Base-by-base conservation (phyloP, 2,329 filamentous ascomycete species). In the Dactylellina haptotyla region DNA sequence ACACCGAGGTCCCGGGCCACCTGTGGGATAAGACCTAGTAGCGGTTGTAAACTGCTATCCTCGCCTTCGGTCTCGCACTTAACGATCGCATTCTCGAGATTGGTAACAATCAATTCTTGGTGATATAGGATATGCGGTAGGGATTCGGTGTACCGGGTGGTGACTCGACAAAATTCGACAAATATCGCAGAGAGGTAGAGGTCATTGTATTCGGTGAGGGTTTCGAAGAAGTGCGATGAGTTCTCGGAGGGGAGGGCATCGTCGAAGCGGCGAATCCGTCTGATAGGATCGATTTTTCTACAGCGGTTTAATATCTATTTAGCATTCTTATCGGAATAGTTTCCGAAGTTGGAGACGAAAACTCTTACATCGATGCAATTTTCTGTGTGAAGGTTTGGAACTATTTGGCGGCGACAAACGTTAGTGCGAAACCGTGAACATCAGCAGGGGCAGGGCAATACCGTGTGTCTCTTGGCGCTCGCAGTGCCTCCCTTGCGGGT, bases 1-100 rank as follows among this genome's bases (percentile, higher is more conserved):
- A 86, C 85, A 56, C 94, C 94, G 64, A 99, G 82, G 79, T 99
- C 96, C 80, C 96, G 93, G n/a, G 95, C 93, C 79, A 99, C 93
- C 41, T 95, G 92, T 10, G 93, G 91, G 70, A 97, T 82, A n/a
- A 99, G 86, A 32, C 91, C 91, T 69, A 99, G 83, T 41, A 99
- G 83, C 8, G 95, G 91, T 79, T 99, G 93, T 72, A 97, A 83
- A 1, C 91, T 89, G 77, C 94, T 86, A 75, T 88, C 87, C 78
- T 97, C 92, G 73, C 89, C 89, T 78, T 87, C 87, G 59, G 88
- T 93, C 74, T 98, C 93, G 78, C 92, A 90, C 78, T 87, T 85
- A 72, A 89, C 86, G 75, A 99, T 84, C 71, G 90, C 80, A 39
- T 32, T 39, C 34, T 72, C 67, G 43, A 72, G 45, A 28, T 72